Evolutionary conservation across 495 filamentous ascomycete species (phyloP).

Genomic region (Talaromyces thailandensis): DNA sequence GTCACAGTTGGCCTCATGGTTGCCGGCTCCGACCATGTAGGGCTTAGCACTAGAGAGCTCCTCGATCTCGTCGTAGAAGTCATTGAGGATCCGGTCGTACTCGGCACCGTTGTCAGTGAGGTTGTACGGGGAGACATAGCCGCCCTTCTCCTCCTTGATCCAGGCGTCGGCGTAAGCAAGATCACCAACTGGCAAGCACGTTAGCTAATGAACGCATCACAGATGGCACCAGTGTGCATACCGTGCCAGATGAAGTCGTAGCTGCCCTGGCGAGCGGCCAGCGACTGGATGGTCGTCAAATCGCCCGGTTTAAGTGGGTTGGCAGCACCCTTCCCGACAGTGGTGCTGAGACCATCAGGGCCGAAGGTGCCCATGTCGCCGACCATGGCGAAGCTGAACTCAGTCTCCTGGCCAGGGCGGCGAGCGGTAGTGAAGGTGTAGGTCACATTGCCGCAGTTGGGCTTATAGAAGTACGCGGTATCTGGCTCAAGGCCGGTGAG

Average conservation of each 20-base stretch:
- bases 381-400: constrained; percentile 22
- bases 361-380: constrained; percentile 31
- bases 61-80: constrained; percentile 31
- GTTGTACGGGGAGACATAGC: constrained; percentile 23
- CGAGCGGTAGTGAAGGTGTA: constrained; percentile 20
- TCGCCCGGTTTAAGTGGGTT: constrained; percentile 20
- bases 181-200: constrained; percentile 17
- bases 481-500: constrained; percentile 21
- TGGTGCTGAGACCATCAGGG: constrained; percentile 18
- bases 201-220: too few relatives aligned
- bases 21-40: constrained; percentile 36
- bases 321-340: constrained; percentile 10
- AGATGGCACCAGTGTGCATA: not conserved
- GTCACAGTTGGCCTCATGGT: constrained; percentile 38
- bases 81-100: constrained; percentile 35
- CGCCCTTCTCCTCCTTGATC: constrained; percentile 28
- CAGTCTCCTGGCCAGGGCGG: constrained; percentile 15
- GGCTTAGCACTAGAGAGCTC: constrained; percentile 19
- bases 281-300: constrained; percentile 25
- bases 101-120: constrained; percentile 13
- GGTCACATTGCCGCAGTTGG: constrained; percentile 8
- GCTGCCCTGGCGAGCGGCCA: constrained; percentile 3
- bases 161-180: constrained; percentile 38
- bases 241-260: constrained; percentile 26
- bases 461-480: constrained; percentile 25